Conservation (phyloP, 352 stramenopile genomes). For the Phytophthora pini region DNA sequence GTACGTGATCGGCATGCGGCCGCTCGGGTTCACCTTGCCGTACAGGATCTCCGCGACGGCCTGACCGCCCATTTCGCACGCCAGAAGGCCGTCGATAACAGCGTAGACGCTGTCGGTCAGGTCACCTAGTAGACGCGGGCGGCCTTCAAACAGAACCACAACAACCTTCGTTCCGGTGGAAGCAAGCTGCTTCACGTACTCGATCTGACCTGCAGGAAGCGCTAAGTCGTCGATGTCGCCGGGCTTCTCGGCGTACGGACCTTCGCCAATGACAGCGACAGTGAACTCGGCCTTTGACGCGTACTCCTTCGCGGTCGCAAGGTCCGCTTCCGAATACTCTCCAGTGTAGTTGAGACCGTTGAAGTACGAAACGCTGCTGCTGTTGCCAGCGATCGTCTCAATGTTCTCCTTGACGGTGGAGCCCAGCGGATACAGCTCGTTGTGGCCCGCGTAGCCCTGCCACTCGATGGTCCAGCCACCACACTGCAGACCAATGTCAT, state of each 20-base stretch:
- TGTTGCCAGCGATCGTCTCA: not conserved
- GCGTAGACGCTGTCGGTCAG: slow-evolving; percentile 48
- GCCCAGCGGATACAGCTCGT: slow-evolving; percentile 45
- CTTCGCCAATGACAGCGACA: slow-evolving; percentile 38
- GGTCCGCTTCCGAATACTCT: slow-evolving; percentile 36
- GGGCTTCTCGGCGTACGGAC: slow-evolving; percentile 55
- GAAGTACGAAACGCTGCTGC: slow-evolving; percentile 39
- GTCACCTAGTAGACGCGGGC: slow-evolving; percentile 53
- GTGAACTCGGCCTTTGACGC: slow-evolving; percentile 20
- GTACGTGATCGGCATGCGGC: slow-evolving; percentile 74
- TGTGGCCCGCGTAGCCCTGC: slow-evolving; percentile 65
- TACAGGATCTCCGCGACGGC: slow-evolving; percentile 34
- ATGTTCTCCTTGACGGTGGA: slow-evolving; percentile 22
- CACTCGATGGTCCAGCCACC: slow-evolving; percentile 80
- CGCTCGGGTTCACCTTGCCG: slow-evolving; percentile 16
- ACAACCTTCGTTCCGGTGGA: slow-evolving; percentile 69
- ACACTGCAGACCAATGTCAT: slow-evolving; percentile 64
- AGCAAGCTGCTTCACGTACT: slow-evolving; percentile 64
- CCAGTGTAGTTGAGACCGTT: slow-evolving; percentile 52
- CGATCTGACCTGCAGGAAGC: slow-evolving; percentile 40
- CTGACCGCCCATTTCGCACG: slow-evolving; percentile 24
- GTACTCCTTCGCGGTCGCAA: slow-evolving; percentile 16
- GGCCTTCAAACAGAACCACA: slow-evolving; percentile 68
- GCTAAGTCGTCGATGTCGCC: slow-evolving; percentile 72
- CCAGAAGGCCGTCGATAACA: slow-evolving; percentile 30